A percentile compares a stretch with the other conserved stretches of the same genome.
Evolutionary conservation across 2,329 filamentous ascomycete species (phyloP).

Genomic region (Lachnellula arida): DNA sequence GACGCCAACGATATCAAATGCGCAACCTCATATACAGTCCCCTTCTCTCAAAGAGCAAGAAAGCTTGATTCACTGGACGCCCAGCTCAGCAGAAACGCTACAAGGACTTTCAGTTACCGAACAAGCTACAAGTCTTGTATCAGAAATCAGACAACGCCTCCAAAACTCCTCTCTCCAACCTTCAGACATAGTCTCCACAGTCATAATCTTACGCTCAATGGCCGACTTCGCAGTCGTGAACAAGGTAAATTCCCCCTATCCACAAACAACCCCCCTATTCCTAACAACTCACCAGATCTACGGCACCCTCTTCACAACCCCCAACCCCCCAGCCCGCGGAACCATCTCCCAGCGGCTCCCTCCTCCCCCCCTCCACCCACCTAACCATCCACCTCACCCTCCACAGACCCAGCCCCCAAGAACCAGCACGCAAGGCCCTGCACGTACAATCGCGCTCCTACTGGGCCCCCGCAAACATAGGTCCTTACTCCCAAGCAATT

Average conservation of each 20-base stretch:
- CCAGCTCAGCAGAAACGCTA: slow-evolving; percentile 3
- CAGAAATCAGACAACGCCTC: slow-evolving; percentile 41
- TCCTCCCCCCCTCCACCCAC: slow-evolving; percentile 55
- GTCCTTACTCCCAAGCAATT: slow-evolving; percentile 90
- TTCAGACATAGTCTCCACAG: slow-evolving; percentile 47
- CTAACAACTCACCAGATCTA: slow-evolving; percentile 49
- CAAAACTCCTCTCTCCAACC: slow-evolving; percentile 33
- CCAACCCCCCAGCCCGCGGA: slow-evolving; percentile 81
- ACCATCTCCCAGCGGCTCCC: slow-evolving; percentile 72
- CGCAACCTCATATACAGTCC: background rate
- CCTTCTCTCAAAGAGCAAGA: background rate
- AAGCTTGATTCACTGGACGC: slow-evolving; percentile 17
- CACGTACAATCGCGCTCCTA: slow-evolving; percentile 94
- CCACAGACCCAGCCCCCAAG: background rate
- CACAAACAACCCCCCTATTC: background rate
- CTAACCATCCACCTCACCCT: slow-evolving; percentile 52
- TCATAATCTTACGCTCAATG: slow-evolving; percentile 75
- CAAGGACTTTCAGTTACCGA: slow-evolving; percentile 36
- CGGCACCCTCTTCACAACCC: slow-evolving; percentile 64
- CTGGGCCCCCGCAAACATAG: slow-evolving; percentile 97
- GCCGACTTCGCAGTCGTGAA: slow-evolving; percentile 73
- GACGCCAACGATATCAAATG: background rate
- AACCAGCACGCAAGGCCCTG: slow-evolving; percentile 51
- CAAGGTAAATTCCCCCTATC: slow-evolving; percentile 28
- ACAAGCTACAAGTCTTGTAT: slow-evolving; percentile 46